Percentiles rank a stretch among this genome's conserved stretches.
Evolutionary conservation across 139 green algal species (phyloP).

Genomic region (Chlorokybus atmophyticus): DNA sequence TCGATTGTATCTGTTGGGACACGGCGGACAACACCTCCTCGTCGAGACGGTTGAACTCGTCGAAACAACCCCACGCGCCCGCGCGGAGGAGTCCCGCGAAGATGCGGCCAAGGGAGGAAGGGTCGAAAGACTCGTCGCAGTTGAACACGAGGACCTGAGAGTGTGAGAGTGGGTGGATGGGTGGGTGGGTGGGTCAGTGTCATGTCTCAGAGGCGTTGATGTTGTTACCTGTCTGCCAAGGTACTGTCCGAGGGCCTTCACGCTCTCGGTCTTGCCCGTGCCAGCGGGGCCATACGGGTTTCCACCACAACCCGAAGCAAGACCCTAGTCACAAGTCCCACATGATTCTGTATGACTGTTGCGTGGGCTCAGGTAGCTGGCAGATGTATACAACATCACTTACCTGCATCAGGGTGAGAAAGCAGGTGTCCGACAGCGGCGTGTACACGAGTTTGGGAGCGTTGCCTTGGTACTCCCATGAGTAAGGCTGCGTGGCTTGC

Average conservation of each 20-base stretch:
- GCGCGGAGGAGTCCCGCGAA: constrained; percentile 64
- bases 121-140: constrained; percentile 74
- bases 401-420: constrained; percentile 57
- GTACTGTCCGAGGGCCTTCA: constrained; percentile 65
- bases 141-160: constrained; percentile 80
- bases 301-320: constrained; percentile 61
- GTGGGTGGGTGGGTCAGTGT: no score
- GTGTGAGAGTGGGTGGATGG: no score
- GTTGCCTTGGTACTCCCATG: constrained; percentile 70
- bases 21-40: constrained; percentile 65
- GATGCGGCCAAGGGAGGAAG: constrained; percentile 59
- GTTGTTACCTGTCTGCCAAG: constrained; percentile 25
- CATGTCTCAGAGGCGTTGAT: no score
- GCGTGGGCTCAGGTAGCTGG: no score
- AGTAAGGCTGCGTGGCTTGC: constrained; percentile 52
- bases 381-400: no score
- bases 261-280: constrained; percentile 73
- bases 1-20: constrained; percentile 64
- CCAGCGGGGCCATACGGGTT: constrained; percentile 68
- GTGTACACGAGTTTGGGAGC: constrained; percentile 70
- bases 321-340: no score
- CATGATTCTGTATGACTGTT: no score
- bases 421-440: constrained; percentile 74
- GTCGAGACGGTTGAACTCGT: constrained; percentile 76
- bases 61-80: constrained; percentile 74